Conservation (phyloP, 208 protist species). For the Trypanosoma caninum region DNA sequence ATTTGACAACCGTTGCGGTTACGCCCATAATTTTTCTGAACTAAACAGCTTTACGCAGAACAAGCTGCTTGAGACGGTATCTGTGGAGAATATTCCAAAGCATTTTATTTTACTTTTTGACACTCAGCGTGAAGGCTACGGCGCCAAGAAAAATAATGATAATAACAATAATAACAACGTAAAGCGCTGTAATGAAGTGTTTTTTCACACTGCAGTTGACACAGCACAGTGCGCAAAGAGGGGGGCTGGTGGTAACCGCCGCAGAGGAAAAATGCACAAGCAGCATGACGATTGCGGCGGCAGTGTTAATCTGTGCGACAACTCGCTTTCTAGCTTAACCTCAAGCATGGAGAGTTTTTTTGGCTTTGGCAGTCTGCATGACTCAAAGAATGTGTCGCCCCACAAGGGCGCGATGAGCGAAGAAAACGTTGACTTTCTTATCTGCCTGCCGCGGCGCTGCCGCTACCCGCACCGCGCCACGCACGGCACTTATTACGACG, state of each 20-base stretch:
- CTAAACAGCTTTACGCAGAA: constrained; percentile 44
- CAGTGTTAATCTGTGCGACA: constrained; percentile 4
- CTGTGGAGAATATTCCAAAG: constrained; percentile 46
- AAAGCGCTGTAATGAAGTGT: no score
- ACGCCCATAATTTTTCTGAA: constrained; percentile 72
- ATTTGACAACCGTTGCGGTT: constrained; percentile 50
- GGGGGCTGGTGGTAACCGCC: neutral
- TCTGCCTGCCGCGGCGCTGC: constrained; percentile 71
- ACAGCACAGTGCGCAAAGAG: no score
- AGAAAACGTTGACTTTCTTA: constrained; percentile 15
- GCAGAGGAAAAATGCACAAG: neutral
- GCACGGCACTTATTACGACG: constrained; percentile 82
- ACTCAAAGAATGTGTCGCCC: constrained; percentile 4
- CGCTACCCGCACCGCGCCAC: constrained; percentile 69
- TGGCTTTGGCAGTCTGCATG: neutral
- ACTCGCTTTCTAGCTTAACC: constrained; percentile 16
- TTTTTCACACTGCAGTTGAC: no score
- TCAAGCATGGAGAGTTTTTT: constrained; percentile 16
- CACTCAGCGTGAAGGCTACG: no score
- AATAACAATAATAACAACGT: neutral
- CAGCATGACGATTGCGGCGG: constrained; percentile 5
- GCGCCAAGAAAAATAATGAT: neutral
- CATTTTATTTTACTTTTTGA: constrained; percentile 43
- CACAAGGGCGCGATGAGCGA: neutral
- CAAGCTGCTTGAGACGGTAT: constrained; percentile 52